Conservation (phyloP, 345 rosid species). For the Eucalyptus sp. region DNA sequence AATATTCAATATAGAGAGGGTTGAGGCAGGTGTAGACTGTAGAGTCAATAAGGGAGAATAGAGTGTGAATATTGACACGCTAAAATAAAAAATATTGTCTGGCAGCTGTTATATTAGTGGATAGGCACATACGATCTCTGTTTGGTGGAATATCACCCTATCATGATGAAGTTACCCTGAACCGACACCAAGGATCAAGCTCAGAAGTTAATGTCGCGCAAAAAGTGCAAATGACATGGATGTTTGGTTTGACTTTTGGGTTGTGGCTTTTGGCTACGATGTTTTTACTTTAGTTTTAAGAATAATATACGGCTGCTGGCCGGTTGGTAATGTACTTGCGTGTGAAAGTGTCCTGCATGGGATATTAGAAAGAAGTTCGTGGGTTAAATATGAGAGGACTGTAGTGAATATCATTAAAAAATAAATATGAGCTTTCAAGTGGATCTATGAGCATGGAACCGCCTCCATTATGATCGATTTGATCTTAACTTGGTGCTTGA, state of each 20-base stretch:
- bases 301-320: background rate
- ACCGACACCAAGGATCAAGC: background rate
- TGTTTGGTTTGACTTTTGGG: background rate
- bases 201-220: background rate
- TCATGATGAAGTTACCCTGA: no score
- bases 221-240: background rate
- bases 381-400: background rate
- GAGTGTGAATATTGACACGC: fast-evolving
- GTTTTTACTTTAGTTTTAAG: background rate
- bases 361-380: background rate
- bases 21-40: no score
- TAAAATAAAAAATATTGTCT: no score
- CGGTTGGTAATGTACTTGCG: background rate
- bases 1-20: no score
- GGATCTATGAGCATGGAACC: background rate
- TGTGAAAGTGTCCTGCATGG: background rate
- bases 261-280: background rate
- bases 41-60: no score
- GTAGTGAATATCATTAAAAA: no score
- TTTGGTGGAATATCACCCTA: no score
- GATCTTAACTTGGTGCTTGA: background rate
- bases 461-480: no score
- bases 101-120: no score
- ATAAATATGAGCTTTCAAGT: background rate
- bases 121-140: no score